Conservation (phyloP, 805 yeast species). For the Jamesozyma piceae region DNA sequence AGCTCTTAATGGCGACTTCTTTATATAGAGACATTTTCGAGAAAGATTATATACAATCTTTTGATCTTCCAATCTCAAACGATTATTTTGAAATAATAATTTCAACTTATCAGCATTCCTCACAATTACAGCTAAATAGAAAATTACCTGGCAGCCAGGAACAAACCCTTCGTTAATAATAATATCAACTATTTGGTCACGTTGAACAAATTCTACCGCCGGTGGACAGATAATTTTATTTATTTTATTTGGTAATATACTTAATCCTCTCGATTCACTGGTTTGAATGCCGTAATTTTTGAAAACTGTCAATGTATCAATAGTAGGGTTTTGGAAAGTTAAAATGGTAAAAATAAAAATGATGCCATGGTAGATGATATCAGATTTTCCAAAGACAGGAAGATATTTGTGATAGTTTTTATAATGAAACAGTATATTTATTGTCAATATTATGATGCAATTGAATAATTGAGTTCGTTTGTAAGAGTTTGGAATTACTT, state of each 20-base stretch:
- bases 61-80: slow-evolving; percentile 20
- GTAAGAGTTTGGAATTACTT: slow-evolving; percentile 8
- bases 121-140: slow-evolving; percentile 52
- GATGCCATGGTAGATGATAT: neutral
- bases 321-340: slow-evolving; percentile 12
- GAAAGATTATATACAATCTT: slow-evolving; percentile 17
- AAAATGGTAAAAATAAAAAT: neutral
- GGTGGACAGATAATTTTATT: slow-evolving; percentile 9
- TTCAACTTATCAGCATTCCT: slow-evolving; percentile 29
- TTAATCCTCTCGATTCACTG: slow-evolving; percentile 14
- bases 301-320: slow-evolving; percentile 19
- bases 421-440: neutral
- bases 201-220: slow-evolving; percentile 41
- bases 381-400: neutral
- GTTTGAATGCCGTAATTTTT: slow-evolving; percentile 24
- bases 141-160: slow-evolving; percentile 54
- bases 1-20: neutral
- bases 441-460: neutral
- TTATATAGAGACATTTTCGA: slow-evolving; percentile 7
- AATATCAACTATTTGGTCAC: slow-evolving; percentile 48
- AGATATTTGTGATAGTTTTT: neutral
- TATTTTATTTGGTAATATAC: slow-evolving; percentile 15
- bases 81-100: slow-evolving; percentile 25
- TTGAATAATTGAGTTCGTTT: neutral
- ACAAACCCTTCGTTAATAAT: slow-evolving; percentile 67